Conservation (phyloP, 768 basidiomycete species). For the Mycena albidolilacea region DNA sequence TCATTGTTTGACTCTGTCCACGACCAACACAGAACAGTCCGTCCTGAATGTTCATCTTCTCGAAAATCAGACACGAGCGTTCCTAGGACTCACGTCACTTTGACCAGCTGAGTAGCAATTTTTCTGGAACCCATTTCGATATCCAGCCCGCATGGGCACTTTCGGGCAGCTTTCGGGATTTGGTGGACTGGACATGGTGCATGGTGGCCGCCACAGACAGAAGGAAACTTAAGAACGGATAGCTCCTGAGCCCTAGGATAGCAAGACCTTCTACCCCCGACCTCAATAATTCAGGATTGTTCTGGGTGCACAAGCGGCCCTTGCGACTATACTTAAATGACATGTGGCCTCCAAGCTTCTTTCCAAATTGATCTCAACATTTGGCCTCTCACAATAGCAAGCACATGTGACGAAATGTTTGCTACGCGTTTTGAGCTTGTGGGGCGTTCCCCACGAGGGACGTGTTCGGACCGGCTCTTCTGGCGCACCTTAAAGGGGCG, state of each 20-base stretch:
- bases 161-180: background rate
- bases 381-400: conserved; percentile 4
- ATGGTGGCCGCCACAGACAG: too few species aligned
- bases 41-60: background rate
- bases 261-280: background rate
- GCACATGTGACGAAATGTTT: conserved; percentile 19
- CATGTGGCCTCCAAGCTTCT: conserved; percentile 10
- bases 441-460: conserved; percentile 31
- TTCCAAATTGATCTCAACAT: background rate
- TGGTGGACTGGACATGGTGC: background rate
- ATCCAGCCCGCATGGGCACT: background rate
- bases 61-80: background rate
- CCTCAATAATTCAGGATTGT: conserved; percentile 11
- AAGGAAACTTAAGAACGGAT: too few species aligned
- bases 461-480: conserved; percentile 42
- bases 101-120: background rate
- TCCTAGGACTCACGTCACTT: background rate
- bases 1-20: background rate
- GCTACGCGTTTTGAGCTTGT: background rate
- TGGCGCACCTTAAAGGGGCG: conserved; percentile 26
- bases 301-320: background rate
- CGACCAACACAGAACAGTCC: background rate
- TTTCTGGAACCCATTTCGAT: background rate
- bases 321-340: background rate
- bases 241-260: background rate